Percentiles rank a stretch among this genome's conserved stretches.
Conservation (phyloP, 495 filamentous ascomycete species). For the Copromyces sp. region DNA sequence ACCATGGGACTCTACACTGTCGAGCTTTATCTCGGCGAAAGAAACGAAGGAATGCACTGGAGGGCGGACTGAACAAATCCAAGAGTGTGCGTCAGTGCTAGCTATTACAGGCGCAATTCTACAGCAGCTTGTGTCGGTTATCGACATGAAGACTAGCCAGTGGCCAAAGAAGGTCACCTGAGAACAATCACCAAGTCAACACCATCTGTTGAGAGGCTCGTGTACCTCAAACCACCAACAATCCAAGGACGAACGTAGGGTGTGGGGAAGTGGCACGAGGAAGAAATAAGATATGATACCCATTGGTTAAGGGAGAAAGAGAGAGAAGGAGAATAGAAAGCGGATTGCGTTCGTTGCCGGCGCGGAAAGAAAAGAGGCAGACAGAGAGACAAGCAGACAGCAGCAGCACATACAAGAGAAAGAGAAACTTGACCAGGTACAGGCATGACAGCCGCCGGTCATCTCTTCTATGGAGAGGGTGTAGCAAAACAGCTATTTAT, state of each 20-base stretch:
- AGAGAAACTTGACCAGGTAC: neutral
- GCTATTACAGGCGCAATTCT: neutral
- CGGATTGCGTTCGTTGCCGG: neutral
- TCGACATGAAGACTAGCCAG: neutral
- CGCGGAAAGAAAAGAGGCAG: neutral
- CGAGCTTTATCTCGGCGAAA: constrained; percentile 71
- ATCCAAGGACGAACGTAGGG: neutral
- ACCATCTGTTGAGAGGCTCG: neutral
- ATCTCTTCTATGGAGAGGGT: neutral
- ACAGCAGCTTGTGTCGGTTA: neutral
- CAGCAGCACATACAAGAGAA: neutral
- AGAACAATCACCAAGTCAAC: neutral
- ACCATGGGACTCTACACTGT: constrained; percentile 86
- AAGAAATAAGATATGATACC: neutral
- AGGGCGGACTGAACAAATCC: constrained; percentile 64
- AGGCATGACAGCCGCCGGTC: neutral
- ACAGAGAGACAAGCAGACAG: neutral
- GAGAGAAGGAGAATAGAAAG: neutral
- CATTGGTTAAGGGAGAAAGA: neutral
- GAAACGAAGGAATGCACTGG: constrained; percentile 73
- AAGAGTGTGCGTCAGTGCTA: neutral
- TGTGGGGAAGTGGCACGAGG: neutral
- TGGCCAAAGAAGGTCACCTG: neutral
- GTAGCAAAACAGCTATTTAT: neutral
- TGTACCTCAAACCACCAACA: neutral